These are phyloP conservation scores for Thelonectria discophora DNA, from an alignment of 2,329 filamentous ascomycete genomes.

Conservation along the genomic window DNA sequence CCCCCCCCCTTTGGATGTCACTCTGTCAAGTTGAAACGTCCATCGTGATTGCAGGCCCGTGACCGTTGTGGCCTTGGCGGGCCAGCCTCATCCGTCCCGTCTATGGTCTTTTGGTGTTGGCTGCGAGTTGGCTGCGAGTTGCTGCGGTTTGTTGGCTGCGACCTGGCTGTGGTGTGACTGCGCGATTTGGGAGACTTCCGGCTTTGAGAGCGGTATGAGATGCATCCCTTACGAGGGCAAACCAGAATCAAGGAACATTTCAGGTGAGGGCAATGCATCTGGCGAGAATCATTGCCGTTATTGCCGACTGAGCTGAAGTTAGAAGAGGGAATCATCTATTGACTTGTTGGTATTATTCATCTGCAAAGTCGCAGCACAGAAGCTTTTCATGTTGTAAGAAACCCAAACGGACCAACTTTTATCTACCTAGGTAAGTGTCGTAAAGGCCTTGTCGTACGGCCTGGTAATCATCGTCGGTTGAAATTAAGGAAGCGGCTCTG, in stretches of 20 bases:
- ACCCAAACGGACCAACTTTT: constrained; percentile 26
- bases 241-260: neutral
- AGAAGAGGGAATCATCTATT: too few relatives aligned
- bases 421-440: constrained; percentile 20
- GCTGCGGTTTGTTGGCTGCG: too few relatives aligned
- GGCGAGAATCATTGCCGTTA: too few relatives aligned
- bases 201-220: too few relatives aligned
- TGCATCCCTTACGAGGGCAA: neutral
- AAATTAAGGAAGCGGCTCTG: constrained; percentile 63
- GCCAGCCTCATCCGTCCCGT: neutral
- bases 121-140: too few relatives aligned
- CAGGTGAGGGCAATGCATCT: neutral
- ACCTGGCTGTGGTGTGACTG: neutral
- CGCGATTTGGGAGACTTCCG: neutral
- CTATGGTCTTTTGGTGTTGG: too few relatives aligned
- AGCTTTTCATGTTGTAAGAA: too few relatives aligned
- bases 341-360: too few relatives aligned
- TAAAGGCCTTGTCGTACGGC: neutral
- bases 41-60: neutral
- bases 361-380: too few relatives aligned
- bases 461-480: constrained; percentile 54
- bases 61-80: neutral
- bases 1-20: neutral
- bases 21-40: neutral
- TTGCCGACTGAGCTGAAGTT: too few relatives aligned